Conservation (phyloP, 1,284 basidiomycete species). For the Moesziomyces parantarcticus region DNA sequence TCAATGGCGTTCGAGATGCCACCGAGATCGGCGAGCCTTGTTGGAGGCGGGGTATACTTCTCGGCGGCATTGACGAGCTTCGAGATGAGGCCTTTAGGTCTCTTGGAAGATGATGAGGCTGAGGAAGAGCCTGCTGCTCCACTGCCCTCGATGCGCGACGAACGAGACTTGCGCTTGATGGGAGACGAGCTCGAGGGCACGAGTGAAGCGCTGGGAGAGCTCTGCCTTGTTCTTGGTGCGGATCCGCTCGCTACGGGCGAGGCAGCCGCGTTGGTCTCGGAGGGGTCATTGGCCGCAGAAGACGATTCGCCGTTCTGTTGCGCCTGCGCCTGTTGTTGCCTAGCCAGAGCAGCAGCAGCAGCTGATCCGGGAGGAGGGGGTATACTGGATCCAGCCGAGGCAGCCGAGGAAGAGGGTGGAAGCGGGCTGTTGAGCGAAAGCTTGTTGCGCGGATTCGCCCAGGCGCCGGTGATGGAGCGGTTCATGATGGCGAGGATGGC, state of each 20-base stretch:
- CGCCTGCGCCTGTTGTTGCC: slow-evolving; percentile 30
- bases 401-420: slow-evolving; percentile 21
- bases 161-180: slow-evolving; percentile 57
- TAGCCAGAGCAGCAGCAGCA: slow-evolving; percentile 51
- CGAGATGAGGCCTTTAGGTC: slow-evolving; percentile 28
- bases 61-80: slow-evolving; percentile 42
- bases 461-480: slow-evolving; percentile 60
- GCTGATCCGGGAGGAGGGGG: slow-evolving; percentile 55
- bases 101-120: slow-evolving; percentile 33
- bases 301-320: slow-evolving; percentile 27
- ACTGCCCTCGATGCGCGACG: slow-evolving; percentile 37
- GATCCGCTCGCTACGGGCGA: slow-evolving; percentile 28
- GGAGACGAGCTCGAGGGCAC: slow-evolving; percentile 22
- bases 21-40: slow-evolving; percentile 84
- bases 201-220: slow-evolving; percentile 21
- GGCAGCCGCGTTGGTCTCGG: slow-evolving; percentile 6
- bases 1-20: slow-evolving; percentile 87
- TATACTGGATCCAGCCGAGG: slow-evolving; percentile 35
- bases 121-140: slow-evolving; percentile 13
- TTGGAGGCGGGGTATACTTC: slow-evolving; percentile 71
- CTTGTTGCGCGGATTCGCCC: slow-evolving; percentile 55
- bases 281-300: slow-evolving; percentile 5
- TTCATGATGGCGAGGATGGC: slow-evolving; percentile 51
- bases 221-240: slow-evolving; percentile 42
- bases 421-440: slow-evolving; percentile 58